Evolutionary conservation across 257 asterid species (phyloP), one percentile per base, ranked within the genome.

Genomic region (Fraxinus americana): DNA sequence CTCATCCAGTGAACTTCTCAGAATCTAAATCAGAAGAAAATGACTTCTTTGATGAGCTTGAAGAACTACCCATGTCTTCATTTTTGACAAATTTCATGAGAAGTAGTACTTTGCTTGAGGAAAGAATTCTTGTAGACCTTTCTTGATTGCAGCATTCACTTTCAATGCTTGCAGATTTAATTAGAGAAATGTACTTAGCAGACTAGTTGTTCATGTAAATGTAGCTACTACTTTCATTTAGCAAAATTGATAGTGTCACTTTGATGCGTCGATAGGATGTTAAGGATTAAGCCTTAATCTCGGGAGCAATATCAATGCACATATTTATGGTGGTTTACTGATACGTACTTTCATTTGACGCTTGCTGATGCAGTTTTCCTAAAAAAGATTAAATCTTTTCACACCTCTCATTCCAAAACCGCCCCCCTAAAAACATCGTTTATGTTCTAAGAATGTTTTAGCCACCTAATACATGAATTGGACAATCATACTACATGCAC

Each of bases 31-130:
- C 89, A 19, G 89, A 87, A 82, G 97, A 89, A 74, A 85, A 90
- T 75, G 94, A 90, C 81, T 90, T 92, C 77, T 92, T 72, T 70
- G 94, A 92, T 67, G 97, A 92, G 82, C 91, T 92, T 9, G 97
- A 91, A 84, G 94, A 91, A 45, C 81, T 91, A 80, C 95, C 94
- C 27, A 75, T 88, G 10, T 81, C 96, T n/a, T 85, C 91, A 43
- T 89, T 84, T 79, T 89, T 88, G 85, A 84, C 88, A 23, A 81
- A 86, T 8, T 87, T 88, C 65, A 83, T 81, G 86, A 87, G 82
- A 52, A 79, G 75, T 57, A 83, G 77, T 10, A 23, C 35, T 76
- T 83, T 83, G 76, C 78, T 80, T 29, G 90, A 90, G 79, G 92
- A 82, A 23, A 81, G 92, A 45, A 79, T 84, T 66, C 81, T 85